Conservation (phyloP, 2,329 filamentous ascomycete genomes). For the Aspergillus puulaauensis region DNA sequence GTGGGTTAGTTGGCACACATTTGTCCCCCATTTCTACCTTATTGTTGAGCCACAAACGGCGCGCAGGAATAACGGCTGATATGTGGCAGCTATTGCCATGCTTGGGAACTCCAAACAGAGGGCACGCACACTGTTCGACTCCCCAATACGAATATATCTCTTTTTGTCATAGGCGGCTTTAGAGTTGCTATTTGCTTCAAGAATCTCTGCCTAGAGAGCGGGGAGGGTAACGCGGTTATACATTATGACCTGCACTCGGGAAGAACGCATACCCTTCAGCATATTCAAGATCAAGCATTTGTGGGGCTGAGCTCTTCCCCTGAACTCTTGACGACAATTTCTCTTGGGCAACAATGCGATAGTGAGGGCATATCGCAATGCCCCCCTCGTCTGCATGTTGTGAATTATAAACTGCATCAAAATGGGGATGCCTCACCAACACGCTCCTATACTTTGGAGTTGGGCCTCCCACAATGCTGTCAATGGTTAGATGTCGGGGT, state of each 20-base stretch:
- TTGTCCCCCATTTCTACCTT: background rate
- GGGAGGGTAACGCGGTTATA: conserved; percentile 16
- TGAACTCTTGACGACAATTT: conserved; percentile 19
- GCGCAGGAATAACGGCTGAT: background rate
- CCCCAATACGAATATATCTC: conserved; percentile 17
- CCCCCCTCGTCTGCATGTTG: conserved; percentile 12
- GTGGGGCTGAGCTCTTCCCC: conserved; percentile 17
- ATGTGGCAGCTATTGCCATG: conserved; percentile 27
- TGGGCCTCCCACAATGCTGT: background rate
- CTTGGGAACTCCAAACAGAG: conserved; percentile 28
- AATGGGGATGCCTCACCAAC: background rate
- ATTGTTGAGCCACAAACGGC: background rate
- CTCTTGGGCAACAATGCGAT: conserved; percentile 2
- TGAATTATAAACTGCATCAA: conserved; percentile 10
- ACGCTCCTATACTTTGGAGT: conserved; percentile 4
- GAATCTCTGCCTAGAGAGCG: background rate
- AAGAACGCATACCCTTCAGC: conserved; percentile 15
- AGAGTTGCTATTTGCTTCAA: conserved; percentile 22
- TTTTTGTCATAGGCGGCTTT: conserved; percentile 21
- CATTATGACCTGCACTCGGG: conserved; percentile 23
- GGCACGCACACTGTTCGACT: conserved; percentile 26
- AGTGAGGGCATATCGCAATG: background rate
- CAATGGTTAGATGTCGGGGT: background rate
- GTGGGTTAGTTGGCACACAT: conserved; percentile 19
- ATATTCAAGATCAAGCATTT: conserved; percentile 8